Conservation (phyloP, 352 stramenopile genomes). For the Phytophthora uliginosa region DNA sequence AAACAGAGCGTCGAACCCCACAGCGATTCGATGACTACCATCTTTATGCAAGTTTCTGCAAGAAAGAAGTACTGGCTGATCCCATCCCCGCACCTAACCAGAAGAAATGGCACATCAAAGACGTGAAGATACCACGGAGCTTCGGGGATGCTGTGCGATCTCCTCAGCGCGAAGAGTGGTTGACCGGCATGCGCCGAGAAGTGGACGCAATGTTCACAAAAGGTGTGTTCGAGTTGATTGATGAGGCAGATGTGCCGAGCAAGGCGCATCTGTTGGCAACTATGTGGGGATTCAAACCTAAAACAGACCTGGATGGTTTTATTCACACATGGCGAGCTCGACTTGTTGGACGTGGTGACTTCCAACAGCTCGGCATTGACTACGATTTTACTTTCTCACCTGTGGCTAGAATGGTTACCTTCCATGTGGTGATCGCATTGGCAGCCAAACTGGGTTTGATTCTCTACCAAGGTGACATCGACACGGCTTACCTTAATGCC, state of each 20-base stretch:
- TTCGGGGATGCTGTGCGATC: too few relatives aligned
- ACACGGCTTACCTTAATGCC: not conserved
- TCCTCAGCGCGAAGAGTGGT: not conserved
- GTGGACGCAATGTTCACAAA: slow-evolving; percentile 4
- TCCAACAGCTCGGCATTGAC: not conserved
- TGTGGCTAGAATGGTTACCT: not conserved
- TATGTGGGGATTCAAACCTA: slow-evolving; percentile 1
- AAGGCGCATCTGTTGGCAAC: not conserved
- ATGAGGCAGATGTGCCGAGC: not conserved
- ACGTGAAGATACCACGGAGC: too few relatives aligned
- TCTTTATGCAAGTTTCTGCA: too few relatives aligned
- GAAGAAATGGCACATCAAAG: too few relatives aligned
- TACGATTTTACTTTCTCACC: not conserved
- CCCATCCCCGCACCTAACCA: too few relatives aligned
- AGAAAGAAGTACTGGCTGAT: too few relatives aligned
- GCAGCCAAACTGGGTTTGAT: not conserved
- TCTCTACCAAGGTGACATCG: not conserved
- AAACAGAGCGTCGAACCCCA: too few relatives aligned
- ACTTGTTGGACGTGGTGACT: not conserved
- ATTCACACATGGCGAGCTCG: not conserved
- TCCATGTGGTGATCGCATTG: not conserved
- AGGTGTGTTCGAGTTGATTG: not conserved
- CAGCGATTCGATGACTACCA: too few relatives aligned
- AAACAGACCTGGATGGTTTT: not conserved
- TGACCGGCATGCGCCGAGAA: not conserved